Evolutionary conservation across 2,329 filamentous ascomycete species (phyloP), one percentile per base, ranked within the genome.

Genomic region (Thielaviopsis euricoi): DNA sequence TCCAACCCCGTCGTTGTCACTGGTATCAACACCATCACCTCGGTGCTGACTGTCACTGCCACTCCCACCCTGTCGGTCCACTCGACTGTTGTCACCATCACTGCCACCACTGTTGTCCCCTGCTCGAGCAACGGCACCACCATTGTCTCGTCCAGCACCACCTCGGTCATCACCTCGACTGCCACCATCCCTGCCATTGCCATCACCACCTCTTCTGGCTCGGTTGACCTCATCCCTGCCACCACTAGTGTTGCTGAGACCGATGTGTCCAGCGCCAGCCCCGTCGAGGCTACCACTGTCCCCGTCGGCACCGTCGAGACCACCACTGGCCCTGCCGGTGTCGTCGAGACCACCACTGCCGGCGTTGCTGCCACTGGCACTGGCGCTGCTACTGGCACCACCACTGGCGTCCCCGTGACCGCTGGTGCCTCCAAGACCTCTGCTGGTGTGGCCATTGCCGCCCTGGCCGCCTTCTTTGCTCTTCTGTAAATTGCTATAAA

Each of bases 1-100:
- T 65, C 79, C 68, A 95, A 96, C 79, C 89, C 90, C n/a, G 87
- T 78, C 62, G 87, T 97, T 66, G 80, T 88, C 67, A 94, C 86
- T 54, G 82, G 80, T 62, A 82, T 88, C 64, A 81, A 86, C 23
- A 75, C 76, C 46, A 74, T 81, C 68, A 80, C 81, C 64, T 77
- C 76, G 58, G 78, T 84, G 70, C 75, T 81, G 66, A 78, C 79
- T 33, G 73, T 75, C 60, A 74, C 74, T 15, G 69, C 74, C 52
- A 72, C 73, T 23, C 79, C 79, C 59, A 76, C 75, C 60, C 70
- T 80, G 65, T 67, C 78, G 50, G 69, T 78, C 59, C 67, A 68
- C 57, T 73, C 74, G 64, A 81, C 78, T 63, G 74, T 77, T 37
- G 69, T 79, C 66, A 75, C 74, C 52, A 69, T 78, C 62, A 67